A percentile compares a stretch with the other conserved stretches of the same genome.
Evolutionary conservation across 2,329 filamentous ascomycete genomes (phyloP).

Genomic region (Aureobasidium pullulans): DNA sequence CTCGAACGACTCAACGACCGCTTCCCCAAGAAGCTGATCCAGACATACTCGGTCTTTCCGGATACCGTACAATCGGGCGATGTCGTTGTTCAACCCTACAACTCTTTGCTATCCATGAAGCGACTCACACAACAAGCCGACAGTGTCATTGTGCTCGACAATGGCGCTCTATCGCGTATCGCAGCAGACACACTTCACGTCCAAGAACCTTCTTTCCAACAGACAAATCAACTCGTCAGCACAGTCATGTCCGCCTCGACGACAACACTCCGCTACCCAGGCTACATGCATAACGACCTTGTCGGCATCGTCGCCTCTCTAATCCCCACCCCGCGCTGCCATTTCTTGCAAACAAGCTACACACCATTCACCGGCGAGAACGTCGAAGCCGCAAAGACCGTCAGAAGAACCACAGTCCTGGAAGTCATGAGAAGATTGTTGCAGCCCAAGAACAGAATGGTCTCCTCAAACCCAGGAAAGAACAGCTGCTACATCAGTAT

Average conservation of each 20-base stretch:
- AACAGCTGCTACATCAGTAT: slow-evolving; percentile 99
- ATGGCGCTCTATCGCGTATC: slow-evolving; percentile 86
- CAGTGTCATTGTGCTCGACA: slow-evolving; percentile 94
- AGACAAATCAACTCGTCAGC: slow-evolving; percentile 91
- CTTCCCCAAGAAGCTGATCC: slow-evolving; percentile 97
- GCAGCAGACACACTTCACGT: slow-evolving; percentile 91
- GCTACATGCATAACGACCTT: slow-evolving; percentile 99
- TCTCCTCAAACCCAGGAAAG: slow-evolving; percentile 89
- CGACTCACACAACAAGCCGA: slow-evolving; percentile 92
- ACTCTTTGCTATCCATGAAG: slow-evolving; percentile 87
- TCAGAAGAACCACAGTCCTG: slow-evolving; percentile 93
- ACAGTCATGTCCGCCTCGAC: slow-evolving; percentile 99
- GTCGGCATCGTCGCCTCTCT: slow-evolving; percentile 93
- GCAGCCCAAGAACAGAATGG: slow-evolving; percentile 99
- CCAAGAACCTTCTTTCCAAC: slow-evolving; percentile 90
- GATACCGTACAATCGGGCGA: slow-evolving; percentile 81
- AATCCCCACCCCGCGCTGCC: slow-evolving; percentile 91
- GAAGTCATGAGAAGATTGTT: slow-evolving; percentile 94
- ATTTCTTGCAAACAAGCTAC: slow-evolving; percentile 98
- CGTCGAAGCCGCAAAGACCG: slow-evolving; percentile 93
- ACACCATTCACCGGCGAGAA: slow-evolving; percentile 96
- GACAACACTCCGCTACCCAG: slow-evolving; percentile 90
- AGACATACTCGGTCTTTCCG: slow-evolving; percentile 97
- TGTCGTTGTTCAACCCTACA: slow-evolving; percentile 97
- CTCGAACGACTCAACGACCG: slow-evolving; percentile 93